Conservation (phyloP, 1,284 basidiomycete species). For the Sporisorium graminicola region DNA sequence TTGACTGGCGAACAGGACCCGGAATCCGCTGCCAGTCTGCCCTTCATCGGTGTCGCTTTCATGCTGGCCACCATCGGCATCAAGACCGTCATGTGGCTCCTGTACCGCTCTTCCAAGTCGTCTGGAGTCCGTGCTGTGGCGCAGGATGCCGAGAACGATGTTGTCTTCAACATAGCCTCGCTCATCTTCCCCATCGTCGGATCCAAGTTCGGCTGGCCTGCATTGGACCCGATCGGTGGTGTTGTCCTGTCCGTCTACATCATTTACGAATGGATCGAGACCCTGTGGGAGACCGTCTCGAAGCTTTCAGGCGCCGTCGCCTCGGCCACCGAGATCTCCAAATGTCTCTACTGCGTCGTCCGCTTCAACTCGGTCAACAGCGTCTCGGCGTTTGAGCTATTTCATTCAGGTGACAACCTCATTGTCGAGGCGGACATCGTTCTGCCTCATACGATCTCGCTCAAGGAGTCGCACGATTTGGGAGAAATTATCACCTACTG, state of each 20-base stretch:
- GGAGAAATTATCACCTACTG: slow-evolving; percentile 68
- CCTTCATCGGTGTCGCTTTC: slow-evolving; percentile 65
- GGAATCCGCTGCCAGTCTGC: slow-evolving; percentile 57
- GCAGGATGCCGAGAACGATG: slow-evolving; percentile 74
- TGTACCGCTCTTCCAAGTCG: slow-evolving; percentile 69
- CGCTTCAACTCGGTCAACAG: slow-evolving; percentile 65
- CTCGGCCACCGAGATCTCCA: slow-evolving; percentile 55
- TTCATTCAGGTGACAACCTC: slow-evolving; percentile 66
- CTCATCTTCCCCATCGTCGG: slow-evolving; percentile 73
- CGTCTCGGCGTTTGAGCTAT: slow-evolving; percentile 66
- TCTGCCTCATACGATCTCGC: slow-evolving; percentile 58
- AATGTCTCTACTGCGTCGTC: slow-evolving; percentile 63
- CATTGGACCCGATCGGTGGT: slow-evolving; percentile 67
- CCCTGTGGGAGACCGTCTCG: slow-evolving; percentile 61
- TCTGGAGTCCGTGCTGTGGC: slow-evolving; percentile 70
- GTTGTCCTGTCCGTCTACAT: slow-evolving; percentile 62
- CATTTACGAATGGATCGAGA: slow-evolving; percentile 65
- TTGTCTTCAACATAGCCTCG: slow-evolving; percentile 74
- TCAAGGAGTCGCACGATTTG: slow-evolving; percentile 67
- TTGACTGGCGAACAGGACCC: slow-evolving; percentile 55
- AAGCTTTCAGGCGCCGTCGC: slow-evolving; percentile 63
- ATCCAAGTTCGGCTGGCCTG: slow-evolving; percentile 47
- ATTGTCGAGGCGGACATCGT: slow-evolving; percentile 67
- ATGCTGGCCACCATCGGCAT: slow-evolving; percentile 75
- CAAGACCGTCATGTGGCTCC: slow-evolving; percentile 73